Conservation (phyloP, 805 yeast species). For the Blastobotrys attinorum region DNA sequence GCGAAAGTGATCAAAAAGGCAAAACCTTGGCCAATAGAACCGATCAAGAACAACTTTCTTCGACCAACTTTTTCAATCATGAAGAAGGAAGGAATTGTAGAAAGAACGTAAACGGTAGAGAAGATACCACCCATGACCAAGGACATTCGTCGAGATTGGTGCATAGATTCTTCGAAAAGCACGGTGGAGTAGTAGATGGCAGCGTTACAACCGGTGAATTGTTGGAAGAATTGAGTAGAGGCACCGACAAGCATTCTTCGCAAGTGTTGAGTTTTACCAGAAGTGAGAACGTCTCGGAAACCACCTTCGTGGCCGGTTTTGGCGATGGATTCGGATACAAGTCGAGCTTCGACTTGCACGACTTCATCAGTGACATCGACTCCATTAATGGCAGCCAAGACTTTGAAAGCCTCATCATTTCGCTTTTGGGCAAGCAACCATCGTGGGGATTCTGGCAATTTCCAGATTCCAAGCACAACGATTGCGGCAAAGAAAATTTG, state of each 20-base stretch:
- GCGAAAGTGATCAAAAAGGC: conserved; percentile 20
- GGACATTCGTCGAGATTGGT: conserved; percentile 11
- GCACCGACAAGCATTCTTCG: conserved; percentile 56
- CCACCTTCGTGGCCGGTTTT: conserved; percentile 13
- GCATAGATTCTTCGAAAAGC: conserved; percentile 16
- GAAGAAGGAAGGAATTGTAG: conserved; percentile 32
- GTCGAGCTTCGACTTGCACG: conserved; percentile 13
- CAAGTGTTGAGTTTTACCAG: conserved; percentile 53
- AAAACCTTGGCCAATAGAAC: conserved; percentile 43
- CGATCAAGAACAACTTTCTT: conserved; percentile 48
- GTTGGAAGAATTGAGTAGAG: conserved; percentile 43
- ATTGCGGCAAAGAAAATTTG: conserved; percentile 53
- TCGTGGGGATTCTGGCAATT: conserved; percentile 82
- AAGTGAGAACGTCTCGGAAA: conserved; percentile 24
- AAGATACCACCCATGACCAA: conserved; percentile 21
- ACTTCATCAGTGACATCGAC: conserved; percentile 6
- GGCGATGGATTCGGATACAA: conserved; percentile 15
- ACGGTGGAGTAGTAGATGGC: conserved; percentile 22
- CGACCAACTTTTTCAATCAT: conserved; percentile 43
- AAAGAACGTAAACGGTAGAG: conserved; percentile 17
- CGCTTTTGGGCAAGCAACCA: conserved; percentile 65
- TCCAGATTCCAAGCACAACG: conserved; percentile 42
- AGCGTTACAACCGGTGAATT: conserved; percentile 27
- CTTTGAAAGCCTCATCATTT: conserved; percentile 38
- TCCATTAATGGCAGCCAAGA: conserved; percentile 40